Evolutionary conservation across 2,329 filamentous ascomycete genomes (phyloP), one percentile per base, ranked within the genome.

Genomic region (Pestalotiopsis sp.): DNA sequence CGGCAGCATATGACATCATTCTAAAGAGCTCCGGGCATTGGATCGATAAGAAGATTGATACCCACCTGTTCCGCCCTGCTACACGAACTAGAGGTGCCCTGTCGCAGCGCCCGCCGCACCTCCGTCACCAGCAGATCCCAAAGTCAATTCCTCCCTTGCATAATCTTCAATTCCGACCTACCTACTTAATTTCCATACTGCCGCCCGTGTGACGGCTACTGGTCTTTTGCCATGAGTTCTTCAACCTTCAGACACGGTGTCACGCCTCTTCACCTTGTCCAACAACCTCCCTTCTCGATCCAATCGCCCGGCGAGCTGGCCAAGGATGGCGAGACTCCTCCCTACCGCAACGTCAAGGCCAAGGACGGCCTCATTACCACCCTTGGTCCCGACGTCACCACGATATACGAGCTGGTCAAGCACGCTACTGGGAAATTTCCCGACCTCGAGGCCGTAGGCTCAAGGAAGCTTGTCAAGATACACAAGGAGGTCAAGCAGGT

Each of bases 401-500:
- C 94, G 67, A 88, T 94, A 74, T 96, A 90, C 82, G 93, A 97
- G 75, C 88, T 97, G 72, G 84, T 97, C 76, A 87, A 87, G 76
- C 87, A 90, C 74, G 90, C 91, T 74, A 91, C 92, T 58, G 84
- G 84, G 67, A 81, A 87, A 69, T 91, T 89, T 76, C 86, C 87
- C 69, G 87, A 90, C 76, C 86, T 90, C 76, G 86, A 87, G 69
- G 90, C 90, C 69, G 84, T 93, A 70, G 94, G 92, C 73, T 87
- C 86, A 75, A 90, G 94, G 71, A 91, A 88, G 79, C 86, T 97
- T 68, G 80, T 97, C 81, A 86, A 91, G 80, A 89, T 91, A 61
- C 94, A 97, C 81, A 88, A 88, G 75, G 94, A 97, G 85, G 91
- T 88, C 74, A 97, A 95, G 85, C 96, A 94, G 87, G 84, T 97